Base-by-base conservation (phyloP, 306 rosid species). In the Pterocarpus santalinus region DNA sequence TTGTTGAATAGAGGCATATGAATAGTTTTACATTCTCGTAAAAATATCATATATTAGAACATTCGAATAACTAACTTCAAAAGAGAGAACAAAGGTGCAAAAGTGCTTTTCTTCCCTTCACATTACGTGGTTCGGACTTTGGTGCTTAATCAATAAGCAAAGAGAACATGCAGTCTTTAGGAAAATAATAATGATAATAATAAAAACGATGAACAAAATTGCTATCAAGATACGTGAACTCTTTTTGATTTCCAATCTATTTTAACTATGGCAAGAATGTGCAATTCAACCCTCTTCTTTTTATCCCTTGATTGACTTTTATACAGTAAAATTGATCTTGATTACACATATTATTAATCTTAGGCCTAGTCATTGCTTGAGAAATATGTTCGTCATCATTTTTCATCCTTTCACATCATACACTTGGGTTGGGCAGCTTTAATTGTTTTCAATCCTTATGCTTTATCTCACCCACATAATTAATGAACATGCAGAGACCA, bases 81-180 rank as follows among this genome's bases (percentile, higher is more conserved):
- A 22, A 22, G 28, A 22, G 28, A 22, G 28, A 22, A 22, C 28
- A 22, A 22, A 22, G 28, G 28, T 22, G 28, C 28, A 22, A 22
- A 22, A 22, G 28, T 22, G 28, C 28, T 22, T 22, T 22, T 22
- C 28, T 22, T 0, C 28, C 28, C 28, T 22, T 22, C 28, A 22
- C 28, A 22, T 22, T 22, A 22, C 28, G 28, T 22, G 28, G 28
- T 22, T 22, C 28, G 28, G 28, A 22, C 63, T 63, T 33, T n/a
- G 80, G 80, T 51, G 64, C 73, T 77, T 66, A 65, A 77, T 11
- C 4, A 17, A 77, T 34, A 52, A 51, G 73, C 73, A 77, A 77
- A 17, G 44, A 11, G 8, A 32, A 64, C 47, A 33, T 33, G 36
- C 51, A 1, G 13, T 38, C 60, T 61, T 61, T 46, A 3, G 49